A percentile compares a stretch with the other conserved stretches of the same genome.
Conservation (phyloP, 768 basidiomycete species). For the Grammothele lineata region DNA sequence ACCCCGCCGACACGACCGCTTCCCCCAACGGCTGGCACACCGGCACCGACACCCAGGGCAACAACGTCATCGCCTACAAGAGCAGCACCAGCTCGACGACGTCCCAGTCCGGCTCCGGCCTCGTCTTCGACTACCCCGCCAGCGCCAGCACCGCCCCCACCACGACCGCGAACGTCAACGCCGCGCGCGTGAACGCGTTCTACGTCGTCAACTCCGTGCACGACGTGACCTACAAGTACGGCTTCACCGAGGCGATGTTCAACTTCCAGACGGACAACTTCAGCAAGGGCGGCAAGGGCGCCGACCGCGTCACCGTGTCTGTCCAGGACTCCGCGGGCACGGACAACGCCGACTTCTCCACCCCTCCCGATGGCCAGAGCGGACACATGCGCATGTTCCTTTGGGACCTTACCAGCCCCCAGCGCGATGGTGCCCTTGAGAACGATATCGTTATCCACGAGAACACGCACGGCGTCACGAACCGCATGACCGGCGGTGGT, state of each 20-base stretch:
- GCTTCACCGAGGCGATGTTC: conserved; percentile 54
- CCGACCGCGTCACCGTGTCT: conserved; percentile 46
- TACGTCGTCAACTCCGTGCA: conserved; percentile 61
- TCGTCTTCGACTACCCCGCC: conserved; percentile 39
- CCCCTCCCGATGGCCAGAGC: conserved; percentile 29
- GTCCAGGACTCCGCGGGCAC: conserved; percentile 44
- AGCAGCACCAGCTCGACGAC: conserved; percentile 26
- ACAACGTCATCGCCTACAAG: conserved; percentile 36
- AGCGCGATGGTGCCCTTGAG: conserved; percentile 61
- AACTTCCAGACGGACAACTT: conserved; percentile 62
- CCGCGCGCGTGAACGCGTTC: conserved; percentile 54
- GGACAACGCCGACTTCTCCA: conserved; percentile 35
- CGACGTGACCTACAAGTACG: conserved; percentile 49
- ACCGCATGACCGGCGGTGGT: conserved; percentile 46
- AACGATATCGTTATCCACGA: conserved; percentile 55
- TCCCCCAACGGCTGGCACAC: conserved; percentile 58
- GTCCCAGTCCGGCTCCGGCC: conserved; percentile 33
- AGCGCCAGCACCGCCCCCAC: conserved; percentile 34
- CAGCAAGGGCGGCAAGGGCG: conserved; percentile 44
- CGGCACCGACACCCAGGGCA: conserved; percentile 29
- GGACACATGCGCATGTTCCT: conserved; percentile 36
- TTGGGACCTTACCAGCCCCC: conserved; percentile 35
- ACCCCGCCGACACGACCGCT: conserved; percentile 50
- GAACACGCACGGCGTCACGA: conserved; percentile 30
- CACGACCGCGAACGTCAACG: conserved; percentile 43